Base-by-base conservation (phyloP, 805 yeast genomes). In the Teunomyces stri region DNA sequence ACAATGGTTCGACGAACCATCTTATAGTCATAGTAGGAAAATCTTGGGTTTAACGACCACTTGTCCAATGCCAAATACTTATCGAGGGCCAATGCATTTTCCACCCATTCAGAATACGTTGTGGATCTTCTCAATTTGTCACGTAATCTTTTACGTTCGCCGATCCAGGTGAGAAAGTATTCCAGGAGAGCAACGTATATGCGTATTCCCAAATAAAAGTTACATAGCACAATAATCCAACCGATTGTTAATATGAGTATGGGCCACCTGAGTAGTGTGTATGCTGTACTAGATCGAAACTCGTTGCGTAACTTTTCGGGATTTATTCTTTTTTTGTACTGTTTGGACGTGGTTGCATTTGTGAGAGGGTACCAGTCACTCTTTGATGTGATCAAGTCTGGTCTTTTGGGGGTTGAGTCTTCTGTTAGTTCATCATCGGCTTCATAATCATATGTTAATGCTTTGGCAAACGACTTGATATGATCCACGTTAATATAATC, bases 11-110 rank as follows among this genome's bases (percentile, higher is more conserved):
- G 65, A 39, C 71, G 62, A 6, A 87, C 65, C 0, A 88, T 82
- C 33, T 72, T 75, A 64, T 79, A 82, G 61, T 87, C 92, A 60
- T 87, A 87, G 59, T 81, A 84, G 20, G 81, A 79, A 53, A 84
- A 84, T 47, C 71, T 68, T 18, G 84, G 83, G 50, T 80, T 81
- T 6, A 65, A 56, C 40, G 79, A 76, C 95, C 95, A 87, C 40
- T 74, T 69, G 51, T 80, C 80, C n/a, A 82, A 65, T 5, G 82
- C 80, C 28, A 86, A 67, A 56, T 68, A 76, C 29, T 72, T 64
- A 58, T 87, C 94, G 41, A 87, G 61, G 6, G 64, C 67, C 31
- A 71, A 57, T 1, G 94, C 92, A 54, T 78, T 78, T 12, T 61
- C 59, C 4, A 77, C 66, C 87, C 91, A 87, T 51, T 87, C 89